Evolutionary conservation across 805 yeast species (phyloP).

Genomic region (Babjeviella inositovora): DNA sequence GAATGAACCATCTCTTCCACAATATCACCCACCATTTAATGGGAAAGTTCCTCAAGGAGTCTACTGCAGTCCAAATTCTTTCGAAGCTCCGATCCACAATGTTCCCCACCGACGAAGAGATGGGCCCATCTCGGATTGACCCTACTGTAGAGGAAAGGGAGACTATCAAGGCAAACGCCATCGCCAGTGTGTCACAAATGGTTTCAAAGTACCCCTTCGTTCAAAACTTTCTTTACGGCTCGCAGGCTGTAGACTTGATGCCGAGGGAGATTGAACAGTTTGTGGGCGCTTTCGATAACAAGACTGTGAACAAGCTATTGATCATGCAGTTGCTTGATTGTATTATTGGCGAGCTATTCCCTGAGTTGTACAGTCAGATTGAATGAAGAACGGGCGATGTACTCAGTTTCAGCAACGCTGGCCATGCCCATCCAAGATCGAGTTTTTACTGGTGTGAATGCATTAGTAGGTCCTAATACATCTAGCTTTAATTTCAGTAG

Average conservation of each 20-base stretch:
- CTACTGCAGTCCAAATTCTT: background rate
- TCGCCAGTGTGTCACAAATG: constrained; percentile 7
- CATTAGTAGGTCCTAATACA: too few species aligned
- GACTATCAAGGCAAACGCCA: constrained; percentile 8
- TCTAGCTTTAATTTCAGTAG: too few species aligned
- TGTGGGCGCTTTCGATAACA: constrained; percentile 14
- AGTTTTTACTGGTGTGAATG: too few species aligned
- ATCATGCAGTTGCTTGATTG: constrained; percentile 23
- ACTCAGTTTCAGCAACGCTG: too few species aligned
- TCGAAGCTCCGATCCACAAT: constrained; percentile 4
- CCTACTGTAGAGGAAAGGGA: constrained; percentile 21
- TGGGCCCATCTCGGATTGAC: constrained; percentile 28
- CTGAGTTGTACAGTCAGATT: constrained; percentile 11
- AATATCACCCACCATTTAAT: too few species aligned
- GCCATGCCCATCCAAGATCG: too few species aligned
- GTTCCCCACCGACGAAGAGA: constrained; percentile 30
- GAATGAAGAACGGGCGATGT: too few species aligned
- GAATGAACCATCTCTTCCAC: background rate
- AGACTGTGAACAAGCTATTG: constrained; percentile 23
- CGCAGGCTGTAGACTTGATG: constrained; percentile 7
- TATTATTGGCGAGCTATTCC: constrained; percentile 17
- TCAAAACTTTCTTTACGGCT: constrained; percentile 1
- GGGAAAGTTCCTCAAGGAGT: background rate
- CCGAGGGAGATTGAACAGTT: constrained; percentile 8
- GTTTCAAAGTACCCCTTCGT: constrained; percentile 4